Conservation (phyloP, 192 early-diverging fungal genomes). For the Dissophora globulifera region DNA sequence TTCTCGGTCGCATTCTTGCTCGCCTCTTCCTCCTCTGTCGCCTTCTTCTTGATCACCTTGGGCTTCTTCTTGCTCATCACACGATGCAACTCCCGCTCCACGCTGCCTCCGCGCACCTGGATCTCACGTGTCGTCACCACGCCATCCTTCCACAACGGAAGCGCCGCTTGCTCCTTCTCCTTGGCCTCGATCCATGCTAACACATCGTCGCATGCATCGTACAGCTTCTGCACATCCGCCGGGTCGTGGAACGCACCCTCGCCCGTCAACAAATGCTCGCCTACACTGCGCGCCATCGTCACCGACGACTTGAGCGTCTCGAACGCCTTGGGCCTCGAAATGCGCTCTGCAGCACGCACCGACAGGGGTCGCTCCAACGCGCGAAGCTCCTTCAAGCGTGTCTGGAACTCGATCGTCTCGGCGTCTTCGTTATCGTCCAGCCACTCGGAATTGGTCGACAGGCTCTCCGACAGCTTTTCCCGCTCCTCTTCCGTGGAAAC, state of each 20-base stretch:
- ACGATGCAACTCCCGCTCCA: slow-evolving; percentile 64
- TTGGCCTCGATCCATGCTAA: slow-evolving; percentile 75
- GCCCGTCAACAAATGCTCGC: slow-evolving; percentile 62
- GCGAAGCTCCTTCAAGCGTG: slow-evolving; percentile 58
- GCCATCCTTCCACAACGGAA: slow-evolving; percentile 70
- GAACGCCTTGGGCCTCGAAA: slow-evolving; percentile 59
- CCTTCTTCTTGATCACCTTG: slow-evolving; percentile 60
- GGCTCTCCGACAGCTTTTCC: slow-evolving; percentile 62
- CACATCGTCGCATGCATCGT: slow-evolving; percentile 61
- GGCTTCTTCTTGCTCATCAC: slow-evolving; percentile 70
- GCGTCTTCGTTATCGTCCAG: slow-evolving; percentile 82
- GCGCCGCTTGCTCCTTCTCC: slow-evolving; percentile 66
- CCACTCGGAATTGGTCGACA: slow-evolving; percentile 82
- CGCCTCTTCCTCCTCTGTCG: slow-evolving; percentile 31
- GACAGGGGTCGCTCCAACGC: slow-evolving; percentile 59
- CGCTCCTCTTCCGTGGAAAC: slow-evolving; percentile 82
- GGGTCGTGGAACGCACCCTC: slow-evolving; percentile 65
- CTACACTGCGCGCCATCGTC: slow-evolving; percentile 47
- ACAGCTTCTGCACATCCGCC: slow-evolving; percentile 64
- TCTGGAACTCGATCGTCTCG: slow-evolving; percentile 70
- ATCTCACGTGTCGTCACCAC: slow-evolving; percentile 69
- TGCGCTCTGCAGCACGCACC: slow-evolving; percentile 58
- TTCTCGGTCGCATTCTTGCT: slow-evolving; percentile 29
- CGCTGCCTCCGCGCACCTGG: slow-evolving; percentile 55
- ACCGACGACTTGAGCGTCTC: slow-evolving; percentile 41